Conservation (phyloP, 192 early-diverging fungal species). For the Chytriomyces confervae region DNA sequence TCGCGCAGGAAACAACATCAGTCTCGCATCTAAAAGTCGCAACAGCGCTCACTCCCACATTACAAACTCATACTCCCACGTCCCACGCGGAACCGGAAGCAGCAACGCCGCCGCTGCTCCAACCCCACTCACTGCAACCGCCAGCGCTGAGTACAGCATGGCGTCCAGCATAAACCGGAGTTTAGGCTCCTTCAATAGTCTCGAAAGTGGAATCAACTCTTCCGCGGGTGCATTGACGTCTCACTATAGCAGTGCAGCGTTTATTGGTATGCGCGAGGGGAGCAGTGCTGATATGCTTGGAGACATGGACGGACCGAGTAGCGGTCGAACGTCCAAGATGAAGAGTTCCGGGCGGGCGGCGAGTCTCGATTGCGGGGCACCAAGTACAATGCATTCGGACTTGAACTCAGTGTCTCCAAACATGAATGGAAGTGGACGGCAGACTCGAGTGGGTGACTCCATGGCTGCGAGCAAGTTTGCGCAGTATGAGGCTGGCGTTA, state of each 20-base stretch:
- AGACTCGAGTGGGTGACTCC: neutral
- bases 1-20: neutral
- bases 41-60: neutral
- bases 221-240: neutral
- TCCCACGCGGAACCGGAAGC: neutral
- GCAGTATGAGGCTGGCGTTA: neutral
- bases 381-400: too few species aligned
- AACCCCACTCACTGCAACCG: neutral
- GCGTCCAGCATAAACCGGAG: neutral
- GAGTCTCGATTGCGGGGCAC: neutral
- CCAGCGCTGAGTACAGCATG: neutral
- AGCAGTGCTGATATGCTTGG: neutral
- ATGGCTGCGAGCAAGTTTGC: slow-evolving; percentile 10
- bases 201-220: neutral
- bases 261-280: neutral
- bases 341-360: neutral
- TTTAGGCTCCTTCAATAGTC: neutral
- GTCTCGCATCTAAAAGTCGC: neutral
- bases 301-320: neutral
- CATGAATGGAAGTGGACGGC: neutral
- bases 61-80: neutral
- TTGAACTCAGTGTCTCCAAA: neutral
- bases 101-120: neutral
- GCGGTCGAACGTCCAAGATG: neutral
- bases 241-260: neutral